phyloP scores from a whole-genome alignment of 2,329 filamentous ascomycete species.

The Grosmannia penicillata region DNA sequence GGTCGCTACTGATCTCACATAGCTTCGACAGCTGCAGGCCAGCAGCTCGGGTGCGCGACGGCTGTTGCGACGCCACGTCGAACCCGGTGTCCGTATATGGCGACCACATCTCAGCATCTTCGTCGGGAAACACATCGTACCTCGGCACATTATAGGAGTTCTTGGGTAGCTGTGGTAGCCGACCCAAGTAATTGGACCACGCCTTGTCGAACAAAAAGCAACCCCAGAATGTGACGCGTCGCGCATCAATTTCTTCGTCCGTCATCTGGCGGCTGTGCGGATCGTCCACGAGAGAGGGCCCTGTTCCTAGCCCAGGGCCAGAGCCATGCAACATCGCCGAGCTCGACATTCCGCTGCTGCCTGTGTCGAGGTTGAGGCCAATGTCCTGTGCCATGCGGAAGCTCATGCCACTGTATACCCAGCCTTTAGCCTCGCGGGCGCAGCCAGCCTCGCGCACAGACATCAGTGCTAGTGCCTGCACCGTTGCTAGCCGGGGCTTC shows the following conservation, averaged over 20 bases:
- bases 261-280: conserved; percentile 32
- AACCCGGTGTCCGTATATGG: conserved; percentile 66
- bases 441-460: conserved; percentile 92
- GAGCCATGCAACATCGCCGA: conserved; percentile 28
- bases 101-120: conserved; percentile 75
- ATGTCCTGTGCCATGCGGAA: conserved; percentile 96
- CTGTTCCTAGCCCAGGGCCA: conserved; percentile 36
- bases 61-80: conserved; percentile 57
- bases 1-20: conserved; percentile 86
- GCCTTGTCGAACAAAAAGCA: conserved; percentile 98
- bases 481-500: conserved; percentile 72
- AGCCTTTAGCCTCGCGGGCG: conserved; percentile 84
- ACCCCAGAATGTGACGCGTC: conserved; percentile 91
- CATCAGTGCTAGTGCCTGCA: conserved; percentile 90
- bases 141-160: conserved; percentile 73
- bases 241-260: conserved; percentile 76
- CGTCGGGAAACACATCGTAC: conserved; percentile 77
- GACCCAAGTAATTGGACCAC: conserved; percentile 93
- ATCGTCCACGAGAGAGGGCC: no score
- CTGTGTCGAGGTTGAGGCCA: conserved; percentile 74
- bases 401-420: conserved; percentile 97
- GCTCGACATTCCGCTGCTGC: conserved; percentile 26
- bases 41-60: conserved; percentile 68
- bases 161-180: conserved; percentile 72
- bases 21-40: conserved; percentile 69